Conservation (phyloP, 805 yeast species). For the Wickerhamiella cacticola region DNA sequence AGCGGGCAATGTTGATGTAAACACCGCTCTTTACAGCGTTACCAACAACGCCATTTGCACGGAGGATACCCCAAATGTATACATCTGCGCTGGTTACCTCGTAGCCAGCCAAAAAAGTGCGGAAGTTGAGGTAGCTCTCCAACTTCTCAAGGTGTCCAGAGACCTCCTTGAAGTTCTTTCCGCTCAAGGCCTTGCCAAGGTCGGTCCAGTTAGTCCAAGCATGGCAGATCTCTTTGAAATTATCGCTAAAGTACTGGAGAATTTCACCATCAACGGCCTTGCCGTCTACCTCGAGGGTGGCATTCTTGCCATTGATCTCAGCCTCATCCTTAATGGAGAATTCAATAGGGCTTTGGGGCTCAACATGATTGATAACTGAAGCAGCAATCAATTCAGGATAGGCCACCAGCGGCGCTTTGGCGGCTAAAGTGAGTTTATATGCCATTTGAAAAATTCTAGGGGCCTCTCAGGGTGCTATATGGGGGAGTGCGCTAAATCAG, state of each 20-base stretch:
- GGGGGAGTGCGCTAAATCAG: no score
- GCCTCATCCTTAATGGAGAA: constrained; percentile 65
- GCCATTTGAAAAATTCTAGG: constrained; percentile 9
- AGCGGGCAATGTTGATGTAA: constrained; percentile 78
- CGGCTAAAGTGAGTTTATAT: constrained; percentile 52
- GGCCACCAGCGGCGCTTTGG: constrained; percentile 74
- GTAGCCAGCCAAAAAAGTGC: constrained; percentile 65
- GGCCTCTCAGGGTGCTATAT: neutral
- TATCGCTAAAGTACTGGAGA: constrained; percentile 29
- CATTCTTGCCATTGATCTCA: constrained; percentile 36
- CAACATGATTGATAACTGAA: constrained; percentile 48
- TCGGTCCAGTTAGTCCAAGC: constrained; percentile 46
- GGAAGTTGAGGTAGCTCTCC: constrained; percentile 72
- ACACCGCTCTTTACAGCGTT: constrained; percentile 76
- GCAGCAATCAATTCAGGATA: constrained; percentile 72
- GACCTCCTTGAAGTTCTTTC: constrained; percentile 81
- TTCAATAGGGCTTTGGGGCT: constrained; percentile 35
- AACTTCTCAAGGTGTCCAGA: constrained; percentile 65
- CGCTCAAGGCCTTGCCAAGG: constrained; percentile 56
- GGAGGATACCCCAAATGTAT: constrained; percentile 83
- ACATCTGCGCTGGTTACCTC: constrained; percentile 65
- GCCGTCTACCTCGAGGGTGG: constrained; percentile 27
- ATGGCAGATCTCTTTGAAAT: constrained; percentile 35
- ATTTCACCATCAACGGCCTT: constrained; percentile 40
- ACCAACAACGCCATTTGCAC: constrained; percentile 89